phyloP scores from a whole-genome alignment of 768 basidiomycete species.

The Kockovaella imperatae region DNA sequence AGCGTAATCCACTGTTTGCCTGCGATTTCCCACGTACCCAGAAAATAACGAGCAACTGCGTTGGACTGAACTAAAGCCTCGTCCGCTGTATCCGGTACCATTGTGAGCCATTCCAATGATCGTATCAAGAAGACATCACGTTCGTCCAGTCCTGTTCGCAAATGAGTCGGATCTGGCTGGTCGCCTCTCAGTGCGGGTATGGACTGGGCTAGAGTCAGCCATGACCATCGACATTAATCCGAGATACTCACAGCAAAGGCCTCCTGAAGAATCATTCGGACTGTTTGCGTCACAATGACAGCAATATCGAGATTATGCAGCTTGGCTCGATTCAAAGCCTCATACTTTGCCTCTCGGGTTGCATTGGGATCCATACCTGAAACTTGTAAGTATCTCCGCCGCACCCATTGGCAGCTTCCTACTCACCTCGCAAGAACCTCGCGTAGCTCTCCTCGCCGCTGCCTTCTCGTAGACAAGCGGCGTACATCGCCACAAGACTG shows the following conservation, averaged over 20 bases:
- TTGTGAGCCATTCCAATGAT: slow-evolving; percentile 89
- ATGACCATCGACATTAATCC: neutral
- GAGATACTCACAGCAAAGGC: slow-evolving; percentile 49
- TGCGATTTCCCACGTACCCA: slow-evolving; percentile 54
- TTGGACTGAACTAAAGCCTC: slow-evolving; percentile 81
- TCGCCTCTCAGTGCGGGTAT: slow-evolving; percentile 30
- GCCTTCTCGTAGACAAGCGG: slow-evolving; percentile 81
- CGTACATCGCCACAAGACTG: slow-evolving; percentile 87
- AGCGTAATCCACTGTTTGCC: neutral
- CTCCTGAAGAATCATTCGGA: slow-evolving; percentile 52
- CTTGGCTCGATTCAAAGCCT: slow-evolving; percentile 64
- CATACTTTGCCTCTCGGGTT: slow-evolving; percentile 54
- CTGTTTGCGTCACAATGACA: slow-evolving; percentile 69
- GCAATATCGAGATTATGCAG: slow-evolving; percentile 79
- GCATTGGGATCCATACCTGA: slow-evolving; percentile 43
- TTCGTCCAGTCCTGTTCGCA: slow-evolving; percentile 26
- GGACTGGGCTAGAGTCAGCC: slow-evolving; percentile 12
- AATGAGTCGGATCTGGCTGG: slow-evolving; percentile 35
- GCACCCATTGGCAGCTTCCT: neutral
- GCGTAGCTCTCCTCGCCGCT: slow-evolving; percentile 82
- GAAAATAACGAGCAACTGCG: slow-evolving; percentile 78
- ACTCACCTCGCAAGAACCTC: slow-evolving; percentile 62
- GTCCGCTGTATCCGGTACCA: slow-evolving; percentile 61
- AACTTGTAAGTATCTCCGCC: neutral
- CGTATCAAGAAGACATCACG: slow-evolving; percentile 56